phyloP scores from a whole-genome alignment of 495 filamentous ascomycete genomes.

The Neurospora sp. region DNA sequence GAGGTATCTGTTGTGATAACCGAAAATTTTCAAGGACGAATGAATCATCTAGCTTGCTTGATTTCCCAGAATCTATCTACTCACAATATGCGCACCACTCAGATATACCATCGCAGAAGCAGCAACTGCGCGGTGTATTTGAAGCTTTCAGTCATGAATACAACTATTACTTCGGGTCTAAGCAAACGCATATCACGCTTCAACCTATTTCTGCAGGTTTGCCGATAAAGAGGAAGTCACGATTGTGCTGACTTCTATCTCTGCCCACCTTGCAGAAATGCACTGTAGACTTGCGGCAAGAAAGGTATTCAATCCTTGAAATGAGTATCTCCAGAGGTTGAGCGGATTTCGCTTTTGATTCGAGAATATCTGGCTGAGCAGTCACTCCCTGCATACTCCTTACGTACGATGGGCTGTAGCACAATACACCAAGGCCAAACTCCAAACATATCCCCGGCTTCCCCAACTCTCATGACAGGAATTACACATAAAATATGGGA shows the following conservation, averaged over 20 bases:
- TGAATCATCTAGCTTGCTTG: not conserved
- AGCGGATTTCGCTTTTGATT: not conserved
- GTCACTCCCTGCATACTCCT: not conserved
- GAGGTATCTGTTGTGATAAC: not conserved
- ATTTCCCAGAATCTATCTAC: not conserved
- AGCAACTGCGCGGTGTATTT: not conserved
- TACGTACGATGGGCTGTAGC: not conserved
- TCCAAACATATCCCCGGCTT: not conserved
- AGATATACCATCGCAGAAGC: not conserved
- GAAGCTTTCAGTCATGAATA: not conserved
- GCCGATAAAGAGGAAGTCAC: not conserved
- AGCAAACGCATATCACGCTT: not conserved
- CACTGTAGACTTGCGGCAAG: not conserved
- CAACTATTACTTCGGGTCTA: not conserved
- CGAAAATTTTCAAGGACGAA: not conserved
- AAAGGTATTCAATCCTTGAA: not conserved
- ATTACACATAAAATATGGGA: not conserved
- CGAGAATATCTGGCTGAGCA: not conserved
- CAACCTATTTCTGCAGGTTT: not conserved
- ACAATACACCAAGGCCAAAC: not conserved
- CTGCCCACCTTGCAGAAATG: not conserved
- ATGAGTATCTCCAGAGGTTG: not conserved
- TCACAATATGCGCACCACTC: not conserved
- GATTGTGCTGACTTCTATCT: not conserved
- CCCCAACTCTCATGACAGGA: not conserved